Conservation (phyloP, 371 early-diverging fungal species). For the Dinochytrium kinnereticum region DNA sequence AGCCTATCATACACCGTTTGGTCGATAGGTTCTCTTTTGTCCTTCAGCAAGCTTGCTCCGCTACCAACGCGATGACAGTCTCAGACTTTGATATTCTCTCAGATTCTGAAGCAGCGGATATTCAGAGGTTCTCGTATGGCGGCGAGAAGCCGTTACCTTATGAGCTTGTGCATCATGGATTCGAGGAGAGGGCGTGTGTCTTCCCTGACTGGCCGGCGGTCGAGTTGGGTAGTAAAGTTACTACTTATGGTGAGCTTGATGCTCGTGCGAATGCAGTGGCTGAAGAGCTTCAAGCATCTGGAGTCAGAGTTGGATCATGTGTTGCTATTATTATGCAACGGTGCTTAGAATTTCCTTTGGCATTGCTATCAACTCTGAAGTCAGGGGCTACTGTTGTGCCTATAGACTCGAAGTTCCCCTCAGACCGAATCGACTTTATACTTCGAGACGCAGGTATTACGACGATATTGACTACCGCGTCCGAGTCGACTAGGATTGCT, state of each 20-base stretch:
- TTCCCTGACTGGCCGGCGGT: constrained; percentile 12
- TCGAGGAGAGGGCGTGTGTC: not conserved
- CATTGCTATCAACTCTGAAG: constrained; percentile 30
- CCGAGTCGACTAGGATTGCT: not conserved
- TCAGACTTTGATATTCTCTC: not conserved
- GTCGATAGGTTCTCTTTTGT: not conserved
- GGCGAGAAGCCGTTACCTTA: not conserved
- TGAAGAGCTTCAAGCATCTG: not conserved
- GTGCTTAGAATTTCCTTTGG: constrained; percentile 37
- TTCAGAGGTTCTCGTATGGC: not conserved
- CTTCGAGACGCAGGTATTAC: not conserved
- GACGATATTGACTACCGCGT: not conserved
- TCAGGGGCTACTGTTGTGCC: constrained; percentile 34
- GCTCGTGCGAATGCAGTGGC: constrained; percentile 28
- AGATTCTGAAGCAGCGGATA: not conserved
- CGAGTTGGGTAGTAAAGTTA: not conserved
- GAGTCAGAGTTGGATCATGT: constrained; percentile 13
- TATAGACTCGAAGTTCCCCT: constrained; percentile 27
- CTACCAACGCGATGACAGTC: not conserved
- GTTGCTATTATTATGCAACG: constrained; percentile 24
- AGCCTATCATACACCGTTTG: not conserved
- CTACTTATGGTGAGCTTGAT: constrained; percentile 37
- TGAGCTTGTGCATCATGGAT: not conserved
- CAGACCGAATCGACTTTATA: constrained; percentile 26
- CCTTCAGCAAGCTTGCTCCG: not conserved